A percentile compares a stretch with the other conserved stretches of the same genome.
Conservation (phyloP, 371 early-diverging fungal genomes). For the Lichtheimia hyalospora region DNA sequence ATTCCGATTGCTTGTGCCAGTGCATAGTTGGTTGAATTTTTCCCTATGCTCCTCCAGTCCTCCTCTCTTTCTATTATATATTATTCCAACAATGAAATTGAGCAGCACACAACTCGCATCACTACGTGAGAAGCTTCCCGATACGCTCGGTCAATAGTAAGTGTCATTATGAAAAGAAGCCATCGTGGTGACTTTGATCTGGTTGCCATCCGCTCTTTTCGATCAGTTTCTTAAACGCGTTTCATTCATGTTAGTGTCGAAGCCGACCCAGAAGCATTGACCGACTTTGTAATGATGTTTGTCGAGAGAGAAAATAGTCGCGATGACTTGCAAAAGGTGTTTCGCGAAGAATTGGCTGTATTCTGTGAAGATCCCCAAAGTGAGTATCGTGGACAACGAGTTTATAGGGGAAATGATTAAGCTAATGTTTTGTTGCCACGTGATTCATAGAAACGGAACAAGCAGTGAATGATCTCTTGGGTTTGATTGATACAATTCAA, state of each 20-base stretch:
- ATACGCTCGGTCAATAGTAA: neutral
- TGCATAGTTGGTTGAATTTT: too few relatives aligned
- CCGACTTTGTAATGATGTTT: constrained; percentile 76
- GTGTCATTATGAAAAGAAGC: neutral
- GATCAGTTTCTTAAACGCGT: neutral
- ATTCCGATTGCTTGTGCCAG: too few relatives aligned
- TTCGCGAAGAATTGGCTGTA: constrained; percentile 39
- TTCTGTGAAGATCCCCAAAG: constrained; percentile 39
- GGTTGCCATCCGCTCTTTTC: neutral
- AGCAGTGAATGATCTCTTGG: constrained; percentile 67
- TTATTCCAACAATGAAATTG: neutral
- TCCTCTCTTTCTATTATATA: neutral
- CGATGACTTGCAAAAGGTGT: constrained; percentile 27
- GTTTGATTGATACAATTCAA: constrained; percentile 14
- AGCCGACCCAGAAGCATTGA: constrained; percentile 72
- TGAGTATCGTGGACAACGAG: neutral
- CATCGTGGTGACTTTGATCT: neutral
- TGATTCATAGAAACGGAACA: constrained; percentile 63
- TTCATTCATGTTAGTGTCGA: constrained; percentile 31
- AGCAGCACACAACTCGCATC: neutral
- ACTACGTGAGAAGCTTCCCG: neutral
- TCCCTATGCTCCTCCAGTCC: neutral
- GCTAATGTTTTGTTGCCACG: constrained; percentile 22
- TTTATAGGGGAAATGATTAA: neutral
- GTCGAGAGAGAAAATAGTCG: constrained; percentile 60